These are phyloP conservation scores for Podila verticillata DNA, from an alignment of 192 early-diverging fungal species.

Conservation along the genomic window DNA sequence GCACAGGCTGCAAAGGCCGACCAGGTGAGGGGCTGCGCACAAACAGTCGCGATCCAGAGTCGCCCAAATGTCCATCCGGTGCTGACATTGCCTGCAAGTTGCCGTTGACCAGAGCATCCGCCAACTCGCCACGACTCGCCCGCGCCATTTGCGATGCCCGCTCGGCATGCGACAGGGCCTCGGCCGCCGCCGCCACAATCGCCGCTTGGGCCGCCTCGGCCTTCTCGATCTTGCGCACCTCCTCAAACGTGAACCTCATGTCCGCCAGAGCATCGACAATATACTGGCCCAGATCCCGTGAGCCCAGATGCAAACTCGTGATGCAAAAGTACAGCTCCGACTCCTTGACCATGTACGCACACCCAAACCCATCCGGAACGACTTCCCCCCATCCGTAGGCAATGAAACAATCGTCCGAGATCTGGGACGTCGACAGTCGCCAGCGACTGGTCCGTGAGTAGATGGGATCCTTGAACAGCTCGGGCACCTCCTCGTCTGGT, in stretches of 20 bases:
- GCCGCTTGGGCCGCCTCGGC: conserved; percentile 41
- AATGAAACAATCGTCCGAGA: conserved; percentile 52
- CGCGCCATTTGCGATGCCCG: conserved; percentile 3
- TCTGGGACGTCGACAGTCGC: conserved; percentile 74
- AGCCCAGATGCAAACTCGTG: conserved; percentile 58
- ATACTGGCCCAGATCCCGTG: conserved; percentile 58
- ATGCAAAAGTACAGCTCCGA: conserved; percentile 73
- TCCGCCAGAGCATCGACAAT: conserved; percentile 70
- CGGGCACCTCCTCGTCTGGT: conserved; percentile 35
- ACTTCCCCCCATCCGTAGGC: conserved; percentile 80
- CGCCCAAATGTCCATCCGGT: background rate
- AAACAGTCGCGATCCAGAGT: conserved; percentile 1
- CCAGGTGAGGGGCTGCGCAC: conserved; percentile 43
- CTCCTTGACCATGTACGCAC: conserved; percentile 82
- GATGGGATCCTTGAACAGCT: conserved; percentile 70
- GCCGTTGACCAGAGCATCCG: background rate
- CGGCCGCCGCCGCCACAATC: conserved; percentile 21
- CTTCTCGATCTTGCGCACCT: conserved; percentile 49
- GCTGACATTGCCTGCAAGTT: too few species aligned
- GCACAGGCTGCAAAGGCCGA: conserved; percentile 14
- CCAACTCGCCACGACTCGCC: background rate
- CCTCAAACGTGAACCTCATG: conserved; percentile 69
- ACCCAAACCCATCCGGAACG: conserved; percentile 85
- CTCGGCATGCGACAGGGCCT: conserved; percentile 14
- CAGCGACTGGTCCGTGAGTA: conserved; percentile 74